Conservation (phyloP, 345 rosid genomes). For the Euphorbia tirucalli region DNA sequence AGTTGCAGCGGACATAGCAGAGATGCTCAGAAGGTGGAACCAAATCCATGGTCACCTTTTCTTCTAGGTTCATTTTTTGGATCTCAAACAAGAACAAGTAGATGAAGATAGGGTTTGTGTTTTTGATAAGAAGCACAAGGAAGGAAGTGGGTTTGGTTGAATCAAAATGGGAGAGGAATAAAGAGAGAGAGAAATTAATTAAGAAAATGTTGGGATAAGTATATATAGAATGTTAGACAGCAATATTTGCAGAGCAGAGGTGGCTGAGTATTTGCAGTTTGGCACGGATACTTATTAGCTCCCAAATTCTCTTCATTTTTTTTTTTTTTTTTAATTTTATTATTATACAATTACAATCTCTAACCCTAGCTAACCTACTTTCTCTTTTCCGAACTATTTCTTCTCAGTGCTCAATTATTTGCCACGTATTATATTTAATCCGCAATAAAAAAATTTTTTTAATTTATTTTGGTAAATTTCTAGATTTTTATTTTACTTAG, state of each 20-base stretch:
- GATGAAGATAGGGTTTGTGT: slow-evolving; percentile 28
- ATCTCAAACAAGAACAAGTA: slow-evolving; percentile 6
- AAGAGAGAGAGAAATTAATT: too few relatives aligned
- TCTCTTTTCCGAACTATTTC: too few relatives aligned
- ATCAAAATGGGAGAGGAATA: neutral
- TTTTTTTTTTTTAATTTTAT: neutral
- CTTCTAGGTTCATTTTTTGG: slow-evolving; percentile 55
- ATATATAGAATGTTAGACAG: slow-evolving; percentile 23
- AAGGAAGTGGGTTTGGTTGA: slow-evolving; percentile 7
- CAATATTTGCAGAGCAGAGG: slow-evolving; percentile 21
- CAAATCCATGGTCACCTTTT: slow-evolving; percentile 59
- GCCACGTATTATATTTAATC: too few relatives aligned
- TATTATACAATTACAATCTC: too few relatives aligned
- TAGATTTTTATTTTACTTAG: too few relatives aligned
- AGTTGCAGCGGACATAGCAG: slow-evolving; percentile 95
- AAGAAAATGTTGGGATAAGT: slow-evolving; percentile 29
- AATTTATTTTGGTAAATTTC: too few relatives aligned
- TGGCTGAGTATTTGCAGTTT: slow-evolving; percentile 8
- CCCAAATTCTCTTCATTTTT: neutral
- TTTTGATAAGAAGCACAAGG: neutral
- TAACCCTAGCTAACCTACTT: too few relatives aligned
- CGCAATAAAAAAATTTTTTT: too few relatives aligned
- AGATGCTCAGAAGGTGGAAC: slow-evolving; percentile 76
- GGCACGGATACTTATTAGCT: slow-evolving; percentile 13
- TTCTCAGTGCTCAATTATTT: too few relatives aligned